phyloP scores from a whole-genome alignment of 805 yeast species.

The Lachancea cidri region DNA sequence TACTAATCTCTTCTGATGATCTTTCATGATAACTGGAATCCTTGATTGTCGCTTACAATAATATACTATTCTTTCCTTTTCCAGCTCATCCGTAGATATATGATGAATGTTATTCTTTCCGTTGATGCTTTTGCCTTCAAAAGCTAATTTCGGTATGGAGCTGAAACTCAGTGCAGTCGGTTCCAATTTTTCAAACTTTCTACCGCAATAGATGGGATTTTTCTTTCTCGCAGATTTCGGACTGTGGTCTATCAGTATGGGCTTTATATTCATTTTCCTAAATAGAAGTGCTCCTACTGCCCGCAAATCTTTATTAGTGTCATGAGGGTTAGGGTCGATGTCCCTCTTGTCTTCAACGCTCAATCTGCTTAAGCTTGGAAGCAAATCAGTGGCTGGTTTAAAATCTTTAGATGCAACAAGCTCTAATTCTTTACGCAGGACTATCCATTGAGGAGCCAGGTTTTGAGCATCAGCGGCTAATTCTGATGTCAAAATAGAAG shows the following conservation, averaged over 20 bases:
- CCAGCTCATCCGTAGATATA: too few relatives aligned
- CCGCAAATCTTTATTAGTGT: constrained; percentile 6
- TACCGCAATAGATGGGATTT: constrained; percentile 17
- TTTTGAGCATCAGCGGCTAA: constrained; percentile 35
- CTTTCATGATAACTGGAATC: not conserved
- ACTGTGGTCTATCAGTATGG: constrained; percentile 34
- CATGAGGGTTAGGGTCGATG: not conserved
- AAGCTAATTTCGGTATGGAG: constrained; percentile 18
- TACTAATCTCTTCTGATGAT: not conserved
- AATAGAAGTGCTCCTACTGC: constrained; percentile 37
- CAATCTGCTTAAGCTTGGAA: not conserved
- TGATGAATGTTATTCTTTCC: too few relatives aligned
- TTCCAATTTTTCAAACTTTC: not conserved
- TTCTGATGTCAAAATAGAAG: constrained; percentile 36
- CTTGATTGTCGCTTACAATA: not conserved
- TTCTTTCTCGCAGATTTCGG: constrained; percentile 15
- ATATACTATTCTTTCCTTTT: not conserved
- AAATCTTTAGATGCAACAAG: not conserved
- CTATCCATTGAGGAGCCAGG: constrained; percentile 35
- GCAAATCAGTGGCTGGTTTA: not conserved
- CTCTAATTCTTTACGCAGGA: constrained; percentile 3
- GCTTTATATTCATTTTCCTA: constrained; percentile 39
- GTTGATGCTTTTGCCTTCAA: constrained; percentile 4
- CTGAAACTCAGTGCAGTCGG: constrained; percentile 16
- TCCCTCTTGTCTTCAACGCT: not conserved